Conservation (phyloP, 768 basidiomycete species). For the Hygrocybe punicea region DNA sequence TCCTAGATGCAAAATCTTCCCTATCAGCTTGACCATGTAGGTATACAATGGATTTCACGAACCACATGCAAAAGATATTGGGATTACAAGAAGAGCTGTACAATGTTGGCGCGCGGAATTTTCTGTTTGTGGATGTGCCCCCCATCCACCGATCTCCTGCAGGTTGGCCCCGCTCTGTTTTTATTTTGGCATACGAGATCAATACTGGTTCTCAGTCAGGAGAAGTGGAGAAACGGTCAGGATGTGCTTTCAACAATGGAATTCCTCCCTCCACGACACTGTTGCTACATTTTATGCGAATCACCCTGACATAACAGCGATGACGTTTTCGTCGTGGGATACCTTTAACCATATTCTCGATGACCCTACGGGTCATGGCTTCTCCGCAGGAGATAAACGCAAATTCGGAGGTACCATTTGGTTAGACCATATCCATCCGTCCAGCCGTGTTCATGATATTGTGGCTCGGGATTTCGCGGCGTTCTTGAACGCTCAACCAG, state of each 20-base stretch:
- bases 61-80: slow-evolving; percentile 38
- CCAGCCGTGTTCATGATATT: slow-evolving; percentile 47
- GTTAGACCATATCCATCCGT: slow-evolving; percentile 54
- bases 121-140: slow-evolving; percentile 59
- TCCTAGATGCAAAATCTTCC: neutral
- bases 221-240: neutral
- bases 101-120: slow-evolving; percentile 48
- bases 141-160: slow-evolving; percentile 51
- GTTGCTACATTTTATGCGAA: slow-evolving; percentile 35
- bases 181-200: neutral
- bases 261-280: slow-evolving; percentile 34
- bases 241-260: slow-evolving; percentile 40
- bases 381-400: slow-evolving; percentile 30
- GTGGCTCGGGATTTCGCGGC: slow-evolving; percentile 43
- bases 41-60: slow-evolving; percentile 17
- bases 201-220: neutral
- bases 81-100: slow-evolving; percentile 48
- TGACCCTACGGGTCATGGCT: slow-evolving; percentile 41
- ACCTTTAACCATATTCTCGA: slow-evolving; percentile 49
- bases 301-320: slow-evolving; percentile 45
- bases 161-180: slow-evolving; percentile 21
- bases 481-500: slow-evolving; percentile 35
- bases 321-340: slow-evolving; percentile 49
- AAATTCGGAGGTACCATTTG: slow-evolving; percentile 43
- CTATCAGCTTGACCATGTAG: slow-evolving; percentile 12